A percentile compares a stretch with the other conserved stretches of the same genome.
Conservation (phyloP, 2,329 filamentous ascomycete species). For the Pseudogymnoascus sp. region DNA sequence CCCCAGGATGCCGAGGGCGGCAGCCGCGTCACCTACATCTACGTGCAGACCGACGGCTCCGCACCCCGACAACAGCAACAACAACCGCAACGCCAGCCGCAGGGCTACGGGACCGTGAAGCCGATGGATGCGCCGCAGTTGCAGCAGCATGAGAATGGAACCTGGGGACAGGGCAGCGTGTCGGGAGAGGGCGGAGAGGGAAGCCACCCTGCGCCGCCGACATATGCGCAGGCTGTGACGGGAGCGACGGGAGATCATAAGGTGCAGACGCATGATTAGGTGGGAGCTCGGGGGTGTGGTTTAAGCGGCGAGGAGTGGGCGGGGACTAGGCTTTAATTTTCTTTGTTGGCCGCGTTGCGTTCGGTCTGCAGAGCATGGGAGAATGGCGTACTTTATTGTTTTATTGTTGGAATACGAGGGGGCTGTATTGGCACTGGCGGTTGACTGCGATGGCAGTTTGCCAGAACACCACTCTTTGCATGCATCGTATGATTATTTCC, state of each 20-base stretch:
- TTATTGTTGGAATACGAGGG: background rate
- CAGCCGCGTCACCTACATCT: slow-evolving; percentile 65
- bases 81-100: slow-evolving; percentile 18
- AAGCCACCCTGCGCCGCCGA: slow-evolving; percentile 51
- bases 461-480: background rate
- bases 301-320: background rate
- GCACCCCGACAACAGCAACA: slow-evolving; percentile 22
- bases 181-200: slow-evolving; percentile 35
- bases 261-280: slow-evolving; percentile 51
- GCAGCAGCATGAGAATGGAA: slow-evolving; percentile 26
- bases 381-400: background rate
- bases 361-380: slow-evolving; percentile 4
- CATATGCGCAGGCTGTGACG: slow-evolving; percentile 82
- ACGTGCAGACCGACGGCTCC: slow-evolving; percentile 44
- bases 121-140: slow-evolving; percentile 28
- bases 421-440: background rate
- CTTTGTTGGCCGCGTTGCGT: background rate
- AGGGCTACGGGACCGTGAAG: slow-evolving; percentile 28
- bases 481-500: background rate
- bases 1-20: slow-evolving; percentile 46
- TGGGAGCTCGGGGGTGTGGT: background rate
- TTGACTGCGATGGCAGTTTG: background rate
- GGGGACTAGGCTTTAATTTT: background rate
- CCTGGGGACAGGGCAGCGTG: slow-evolving; percentile 28
- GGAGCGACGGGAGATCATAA: slow-evolving; percentile 88